Conservation (phyloP, 805 yeast species). For the Starmerella vaccinii region DNA sequence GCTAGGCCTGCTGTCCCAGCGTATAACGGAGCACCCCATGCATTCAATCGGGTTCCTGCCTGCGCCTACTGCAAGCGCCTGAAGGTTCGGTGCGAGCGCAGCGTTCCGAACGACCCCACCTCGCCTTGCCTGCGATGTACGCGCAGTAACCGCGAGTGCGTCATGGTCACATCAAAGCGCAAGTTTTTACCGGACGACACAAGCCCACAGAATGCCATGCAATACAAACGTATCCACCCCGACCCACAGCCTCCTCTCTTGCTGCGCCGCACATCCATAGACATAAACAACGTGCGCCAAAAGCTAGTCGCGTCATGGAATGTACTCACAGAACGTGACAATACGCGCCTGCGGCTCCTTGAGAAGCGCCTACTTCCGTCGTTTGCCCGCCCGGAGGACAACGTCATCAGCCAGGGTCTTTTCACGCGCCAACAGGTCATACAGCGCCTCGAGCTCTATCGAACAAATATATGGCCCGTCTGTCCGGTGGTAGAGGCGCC, state of each 20-base stretch:
- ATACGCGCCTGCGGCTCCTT: constrained; percentile 41
- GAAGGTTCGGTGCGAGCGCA: constrained; percentile 76
- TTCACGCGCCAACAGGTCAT: constrained; percentile 52
- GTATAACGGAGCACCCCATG: not conserved
- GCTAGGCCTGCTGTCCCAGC: not conserved
- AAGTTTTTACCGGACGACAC: not conserved
- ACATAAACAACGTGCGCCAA: constrained; percentile 18
- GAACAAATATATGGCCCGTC: constrained; percentile 36
- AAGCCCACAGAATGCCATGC: not conserved
- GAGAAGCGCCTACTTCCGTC: constrained; percentile 18
- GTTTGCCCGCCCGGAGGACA: constrained; percentile 24
- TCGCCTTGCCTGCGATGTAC: constrained; percentile 68
- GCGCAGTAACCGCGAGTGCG: constrained; percentile 54
- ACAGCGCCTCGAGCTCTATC: constrained; percentile 43
- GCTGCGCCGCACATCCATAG: constrained; percentile 8
- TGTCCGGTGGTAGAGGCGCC: constrained; percentile 50
- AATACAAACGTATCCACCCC: not conserved
- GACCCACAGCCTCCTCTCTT: not conserved
- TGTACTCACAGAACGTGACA: constrained; percentile 36
- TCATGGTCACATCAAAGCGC: constrained; percentile 22
- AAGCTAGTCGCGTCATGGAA: constrained; percentile 24
- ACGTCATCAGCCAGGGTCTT: constrained; percentile 45
- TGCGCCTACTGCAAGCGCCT: constrained; percentile 56
- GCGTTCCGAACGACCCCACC: constrained; percentile 44
- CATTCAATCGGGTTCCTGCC: constrained; percentile 23